Conservation (phyloP, 371 early-diverging fungal genomes). For the Saksenaea oblongispora region DNA sequence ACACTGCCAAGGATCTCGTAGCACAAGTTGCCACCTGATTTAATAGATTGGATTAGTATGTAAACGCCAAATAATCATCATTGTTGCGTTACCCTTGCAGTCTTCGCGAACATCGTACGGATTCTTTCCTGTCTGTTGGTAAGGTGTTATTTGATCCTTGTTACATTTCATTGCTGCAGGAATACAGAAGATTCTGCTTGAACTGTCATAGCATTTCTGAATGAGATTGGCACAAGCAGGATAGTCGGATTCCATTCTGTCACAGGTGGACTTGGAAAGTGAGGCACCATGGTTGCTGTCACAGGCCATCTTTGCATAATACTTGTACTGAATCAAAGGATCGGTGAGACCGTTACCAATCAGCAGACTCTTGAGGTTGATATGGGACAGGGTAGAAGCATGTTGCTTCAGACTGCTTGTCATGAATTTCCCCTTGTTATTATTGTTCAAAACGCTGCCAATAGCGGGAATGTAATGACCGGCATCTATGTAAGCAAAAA, state of each 20-base stretch:
- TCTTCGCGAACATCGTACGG: constrained; percentile 83
- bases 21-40: constrained; percentile 62
- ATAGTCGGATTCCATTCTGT: constrained; percentile 70
- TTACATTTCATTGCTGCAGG: constrained; percentile 91
- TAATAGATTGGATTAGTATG: not conserved
- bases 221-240: constrained; percentile 82
- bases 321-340: constrained; percentile 87
- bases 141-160: constrained; percentile 60
- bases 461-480: constrained; percentile 86
- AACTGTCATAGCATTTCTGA: constrained; percentile 79
- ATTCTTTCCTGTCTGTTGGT: constrained; percentile 70
- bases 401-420: constrained; percentile 34
- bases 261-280: constrained; percentile 63
- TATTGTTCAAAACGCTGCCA: constrained; percentile 67
- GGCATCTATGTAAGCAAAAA: constrained; percentile 37
- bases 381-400: constrained; percentile 47
- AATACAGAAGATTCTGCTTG: constrained; percentile 75
- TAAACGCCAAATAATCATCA: not conserved
- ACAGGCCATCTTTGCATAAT: constrained; percentile 88
- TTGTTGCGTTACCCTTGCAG: constrained; percentile 54
- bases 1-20: constrained; percentile 82
- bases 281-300: constrained; percentile 76
- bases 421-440: constrained; percentile 56
- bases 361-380: constrained; percentile 77
- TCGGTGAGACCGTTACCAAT: constrained; percentile 95